Conservation (phyloP, 306 rosid species). For the Medicago arabica region DNA sequence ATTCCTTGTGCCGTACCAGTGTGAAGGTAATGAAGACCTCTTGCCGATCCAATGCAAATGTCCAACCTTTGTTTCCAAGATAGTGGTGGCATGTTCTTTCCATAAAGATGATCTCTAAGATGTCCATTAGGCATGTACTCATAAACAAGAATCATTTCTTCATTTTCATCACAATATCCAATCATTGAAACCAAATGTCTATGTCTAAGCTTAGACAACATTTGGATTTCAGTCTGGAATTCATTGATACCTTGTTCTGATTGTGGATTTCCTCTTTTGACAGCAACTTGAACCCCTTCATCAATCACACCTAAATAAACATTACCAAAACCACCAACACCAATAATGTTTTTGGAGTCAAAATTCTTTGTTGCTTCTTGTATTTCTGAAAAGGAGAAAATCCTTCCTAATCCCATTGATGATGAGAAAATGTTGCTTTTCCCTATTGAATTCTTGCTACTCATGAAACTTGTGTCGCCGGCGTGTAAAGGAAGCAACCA, state of each 20-base stretch:
- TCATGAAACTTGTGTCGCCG: slow-evolving; percentile 58
- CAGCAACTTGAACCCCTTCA: slow-evolving; percentile 63
- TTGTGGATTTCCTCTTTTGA: slow-evolving; percentile 72
- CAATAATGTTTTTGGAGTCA: slow-evolving; percentile 55
- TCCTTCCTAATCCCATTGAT: slow-evolving; percentile 56
- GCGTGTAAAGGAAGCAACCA: slow-evolving; percentile 71
- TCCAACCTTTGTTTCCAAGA: slow-evolving; percentile 73
- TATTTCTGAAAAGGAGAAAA: slow-evolving; percentile 56
- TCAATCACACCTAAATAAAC: slow-evolving; percentile 64
- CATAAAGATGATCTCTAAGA: slow-evolving; percentile 68
- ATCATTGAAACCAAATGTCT: slow-evolving; percentile 68
- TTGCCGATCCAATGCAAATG: slow-evolving; percentile 61
- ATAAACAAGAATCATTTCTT: slow-evolving; percentile 65
- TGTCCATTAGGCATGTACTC: slow-evolving; percentile 70
- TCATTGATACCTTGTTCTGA: slow-evolving; percentile 70
- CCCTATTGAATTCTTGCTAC: slow-evolving; percentile 58
- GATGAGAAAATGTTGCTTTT: slow-evolving; percentile 58
- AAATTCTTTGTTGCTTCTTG: slow-evolving; percentile 70
- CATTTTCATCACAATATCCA: slow-evolving; percentile 67
- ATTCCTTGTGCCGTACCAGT: slow-evolving; percentile 71
- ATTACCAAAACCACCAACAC: slow-evolving; percentile 72
- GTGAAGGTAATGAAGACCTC: slow-evolving; percentile 72
- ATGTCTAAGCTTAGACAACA: slow-evolving; percentile 66
- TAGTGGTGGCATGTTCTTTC: slow-evolving; percentile 52
- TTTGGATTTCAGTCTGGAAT: slow-evolving; percentile 68